phyloP scores from a whole-genome alignment of 805 yeast species.

The Candida pini region DNA sequence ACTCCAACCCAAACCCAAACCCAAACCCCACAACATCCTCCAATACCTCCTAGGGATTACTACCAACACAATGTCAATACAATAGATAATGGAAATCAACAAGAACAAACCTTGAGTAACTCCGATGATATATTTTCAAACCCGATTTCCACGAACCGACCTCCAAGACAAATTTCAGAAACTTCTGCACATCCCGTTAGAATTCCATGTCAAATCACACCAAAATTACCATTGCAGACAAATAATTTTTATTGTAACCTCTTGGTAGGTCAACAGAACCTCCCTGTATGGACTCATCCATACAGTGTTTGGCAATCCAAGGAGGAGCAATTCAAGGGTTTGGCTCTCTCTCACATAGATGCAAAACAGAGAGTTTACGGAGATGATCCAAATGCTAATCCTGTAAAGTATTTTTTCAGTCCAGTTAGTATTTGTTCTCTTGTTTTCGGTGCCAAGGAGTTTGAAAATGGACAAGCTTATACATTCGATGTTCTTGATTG shows the following conservation, averaged over 20 bases:
- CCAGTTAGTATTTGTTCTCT: slow-evolving; percentile 67
- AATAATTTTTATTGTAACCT: slow-evolving; percentile 77
- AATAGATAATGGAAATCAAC: too few species aligned
- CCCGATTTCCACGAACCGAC: slow-evolving; percentile 17
- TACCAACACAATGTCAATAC: too few species aligned
- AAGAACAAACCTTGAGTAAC: too few species aligned
- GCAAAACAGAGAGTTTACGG: slow-evolving; percentile 63
- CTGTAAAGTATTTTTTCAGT: slow-evolving; percentile 49
- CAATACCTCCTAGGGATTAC: slow-evolving; percentile 23
- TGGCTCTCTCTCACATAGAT: slow-evolving; percentile 62
- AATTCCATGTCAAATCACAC: slow-evolving; percentile 35
- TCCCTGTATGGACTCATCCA: slow-evolving; percentile 80
- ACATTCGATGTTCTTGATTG: slow-evolving; percentile 26
- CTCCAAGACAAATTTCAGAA: slow-evolving; percentile 21
- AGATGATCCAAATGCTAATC: slow-evolving; percentile 45
- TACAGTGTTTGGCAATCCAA: slow-evolving; percentile 63
- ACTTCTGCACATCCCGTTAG: slow-evolving; percentile 68
- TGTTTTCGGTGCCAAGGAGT: slow-evolving; percentile 42
- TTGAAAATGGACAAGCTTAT: slow-evolving; percentile 20
- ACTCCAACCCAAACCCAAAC: background rate
- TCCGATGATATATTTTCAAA: slow-evolving; percentile 15
- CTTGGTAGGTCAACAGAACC: slow-evolving; percentile 57
- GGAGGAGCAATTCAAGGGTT: slow-evolving; percentile 40
- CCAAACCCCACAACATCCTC: slow-evolving; percentile 12
- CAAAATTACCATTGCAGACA: slow-evolving; percentile 55